phyloP scores from a whole-genome alignment of 106 monocot genomes.

The Dendrobium nobile region DNA sequence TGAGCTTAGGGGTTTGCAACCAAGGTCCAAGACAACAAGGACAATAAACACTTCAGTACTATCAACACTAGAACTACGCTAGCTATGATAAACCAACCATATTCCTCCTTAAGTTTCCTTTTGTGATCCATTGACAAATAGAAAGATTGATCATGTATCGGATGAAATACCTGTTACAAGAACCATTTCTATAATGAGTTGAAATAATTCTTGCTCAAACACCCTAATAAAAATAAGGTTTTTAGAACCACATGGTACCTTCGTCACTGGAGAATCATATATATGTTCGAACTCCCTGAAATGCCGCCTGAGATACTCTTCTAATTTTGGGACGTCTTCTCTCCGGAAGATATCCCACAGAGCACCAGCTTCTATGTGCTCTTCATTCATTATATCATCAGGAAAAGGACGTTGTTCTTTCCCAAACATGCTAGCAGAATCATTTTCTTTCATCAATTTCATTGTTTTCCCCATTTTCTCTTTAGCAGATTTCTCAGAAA shows the following conservation, averaged over 20 bases:
- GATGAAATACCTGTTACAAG: slow-evolving; percentile 44
- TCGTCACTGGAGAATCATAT: slow-evolving; percentile 24
- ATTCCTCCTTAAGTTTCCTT: slow-evolving; percentile 69
- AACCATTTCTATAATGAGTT: neutral
- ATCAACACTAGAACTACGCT: neutral
- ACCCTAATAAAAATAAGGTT: neutral
- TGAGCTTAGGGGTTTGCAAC: neutral
- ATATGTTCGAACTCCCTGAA: slow-evolving; percentile 44
- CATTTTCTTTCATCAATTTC: neutral
- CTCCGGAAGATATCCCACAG: slow-evolving; percentile 60
- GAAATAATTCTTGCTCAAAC: neutral
- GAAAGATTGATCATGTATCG: slow-evolving; percentile 71
- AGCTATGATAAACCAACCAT: slow-evolving; percentile 34
- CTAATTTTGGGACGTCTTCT: slow-evolving; percentile 39
- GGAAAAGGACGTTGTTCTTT: neutral
- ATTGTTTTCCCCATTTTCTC: neutral
- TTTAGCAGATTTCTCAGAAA: neutral
- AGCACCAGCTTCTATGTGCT: slow-evolving; percentile 30
- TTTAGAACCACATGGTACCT: slow-evolving; percentile 14
- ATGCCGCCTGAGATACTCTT: slow-evolving; percentile 36
- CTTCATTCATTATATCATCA: neutral
- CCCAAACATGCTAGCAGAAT: neutral
- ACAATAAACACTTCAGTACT: neutral
- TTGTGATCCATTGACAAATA: slow-evolving; percentile 66
- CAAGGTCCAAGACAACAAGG: neutral